Evolutionary conservation across 148 eudicot genomes (phyloP).

Genomic region (Diospyros lotus): DNA sequence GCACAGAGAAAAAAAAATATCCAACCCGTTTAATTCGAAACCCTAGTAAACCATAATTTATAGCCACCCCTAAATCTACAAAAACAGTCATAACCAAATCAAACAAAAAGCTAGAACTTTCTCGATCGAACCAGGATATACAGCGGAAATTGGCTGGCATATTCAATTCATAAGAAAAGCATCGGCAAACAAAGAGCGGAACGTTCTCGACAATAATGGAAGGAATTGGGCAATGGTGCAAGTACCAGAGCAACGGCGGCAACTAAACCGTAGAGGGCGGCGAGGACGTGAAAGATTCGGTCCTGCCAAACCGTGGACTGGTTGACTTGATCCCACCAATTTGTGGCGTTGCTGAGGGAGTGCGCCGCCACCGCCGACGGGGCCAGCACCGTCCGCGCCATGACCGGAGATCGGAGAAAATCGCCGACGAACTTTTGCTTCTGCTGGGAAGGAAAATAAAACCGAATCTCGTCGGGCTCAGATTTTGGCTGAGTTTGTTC

Average conservation of each 20-base stretch:
- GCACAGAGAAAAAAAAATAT: neutral
- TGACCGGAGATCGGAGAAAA: constrained; percentile 17
- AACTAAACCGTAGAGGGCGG: constrained; percentile 76
- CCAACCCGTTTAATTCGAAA: neutral
- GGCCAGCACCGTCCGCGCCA: constrained; percentile 32
- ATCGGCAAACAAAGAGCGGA: neutral
- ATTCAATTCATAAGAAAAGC: no score
- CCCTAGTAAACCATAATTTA: constrained; percentile 5
- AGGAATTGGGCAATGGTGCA: neutral
- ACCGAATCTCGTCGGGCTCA: neutral
- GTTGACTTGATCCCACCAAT: constrained; percentile 73
- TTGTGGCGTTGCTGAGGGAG: constrained; percentile 39
- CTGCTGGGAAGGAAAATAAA: neutral
- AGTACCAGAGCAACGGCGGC: constrained; percentile 68
- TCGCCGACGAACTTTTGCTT: neutral
- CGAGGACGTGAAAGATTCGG: constrained; percentile 72
- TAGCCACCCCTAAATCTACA: neutral
- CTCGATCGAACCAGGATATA: no score
- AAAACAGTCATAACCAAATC: neutral
- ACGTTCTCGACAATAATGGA: neutral
- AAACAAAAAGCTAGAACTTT: no score
- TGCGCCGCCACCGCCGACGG: constrained; percentile 42
- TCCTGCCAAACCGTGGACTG: constrained; percentile 79
- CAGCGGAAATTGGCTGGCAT: no score
- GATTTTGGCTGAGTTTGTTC: neutral